These are phyloP conservation scores for Stemphylium lycopersici DNA, from an alignment of 2,329 filamentous ascomycete genomes.

Conservation along the genomic window DNA sequence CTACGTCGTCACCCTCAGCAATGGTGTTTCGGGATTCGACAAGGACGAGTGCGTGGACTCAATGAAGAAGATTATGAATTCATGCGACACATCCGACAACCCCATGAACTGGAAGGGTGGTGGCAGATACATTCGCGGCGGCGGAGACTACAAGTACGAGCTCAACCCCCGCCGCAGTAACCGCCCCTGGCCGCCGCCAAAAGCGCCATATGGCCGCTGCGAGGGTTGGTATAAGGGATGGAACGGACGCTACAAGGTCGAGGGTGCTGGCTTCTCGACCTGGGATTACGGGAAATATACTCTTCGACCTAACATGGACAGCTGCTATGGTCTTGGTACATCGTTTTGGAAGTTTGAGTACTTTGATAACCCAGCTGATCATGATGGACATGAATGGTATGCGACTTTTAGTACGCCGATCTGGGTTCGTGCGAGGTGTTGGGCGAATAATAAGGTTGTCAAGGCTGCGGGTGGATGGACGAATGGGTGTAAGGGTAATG, in stretches of 20 bases:
- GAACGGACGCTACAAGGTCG: not conserved
- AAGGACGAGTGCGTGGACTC: constrained; percentile 1
- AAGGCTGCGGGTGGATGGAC: not conserved
- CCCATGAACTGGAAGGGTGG: constrained; percentile 11
- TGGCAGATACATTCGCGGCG: not conserved
- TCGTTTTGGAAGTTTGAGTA: constrained; percentile 8
- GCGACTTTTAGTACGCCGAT: not conserved
- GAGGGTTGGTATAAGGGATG: constrained; percentile 7
- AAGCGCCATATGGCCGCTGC: not conserved
- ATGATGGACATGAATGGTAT: not conserved
- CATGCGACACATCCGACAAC: constrained; percentile 1
- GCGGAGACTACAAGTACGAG: constrained; percentile 6
- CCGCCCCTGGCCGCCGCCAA: not conserved
- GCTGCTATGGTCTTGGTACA: constrained; percentile 8
- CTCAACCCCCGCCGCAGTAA: constrained; percentile 4
- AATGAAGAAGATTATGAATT: constrained; percentile 1
- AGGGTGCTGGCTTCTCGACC: constrained; percentile 5
- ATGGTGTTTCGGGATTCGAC: not conserved
- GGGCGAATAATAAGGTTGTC: constrained; percentile 2
- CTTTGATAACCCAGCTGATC: not conserved
- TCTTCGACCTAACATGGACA: constrained; percentile 6
- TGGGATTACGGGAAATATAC: constrained; percentile 3
- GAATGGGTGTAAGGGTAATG: not conserved
- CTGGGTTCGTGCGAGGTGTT: constrained; percentile 1
- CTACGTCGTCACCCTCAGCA: not conserved